Base-by-base conservation (phyloP, 2,329 filamentous ascomycete species). In the Pseudogymnoascus sp. region DNA sequence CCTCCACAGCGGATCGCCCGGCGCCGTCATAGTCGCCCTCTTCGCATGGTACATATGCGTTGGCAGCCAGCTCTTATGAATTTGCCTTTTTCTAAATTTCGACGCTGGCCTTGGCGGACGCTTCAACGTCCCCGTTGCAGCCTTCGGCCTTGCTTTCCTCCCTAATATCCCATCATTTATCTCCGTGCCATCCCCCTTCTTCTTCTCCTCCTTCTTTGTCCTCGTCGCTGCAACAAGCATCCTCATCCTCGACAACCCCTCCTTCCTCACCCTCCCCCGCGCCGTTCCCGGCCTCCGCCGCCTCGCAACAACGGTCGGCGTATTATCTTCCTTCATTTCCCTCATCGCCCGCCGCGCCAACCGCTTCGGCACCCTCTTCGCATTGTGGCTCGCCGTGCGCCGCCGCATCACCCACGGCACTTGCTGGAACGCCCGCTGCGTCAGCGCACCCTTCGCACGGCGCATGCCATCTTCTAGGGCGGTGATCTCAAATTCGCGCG, bases 21-120 rank as follows among this genome's bases (percentile, higher is more conserved):
- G 88, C 6, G 84, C 82, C 0, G 92, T 92, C 90, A 99, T 95
- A 65, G 84, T 89, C 21, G 94, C 91, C 65, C 94, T 82, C 75
- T 99, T 99, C 2, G 93, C 87, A 75, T 96, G 92, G 83, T 90
- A 99, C 67, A 95, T 77, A 74, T 99, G 94, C 5, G 94, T 97
- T 0, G 94, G 94, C 14, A 99, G 79, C 91, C 93, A 97, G 2
- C 90, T 92, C 78, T 97, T 97, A 74, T 90, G 82, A 53, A 88
- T 78, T 73, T 97, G 93, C 33, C 94, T 86, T 75, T 91, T 94
- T 68, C 88, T 86, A 73, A 91, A 97, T 70, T 88, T 92, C 66
- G 77, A 84, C 50, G 81, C 82, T 1, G 85, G 86, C 74, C 73
- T 79, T 4, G 78, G 78, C 4, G 85, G 82, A n/a, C 84, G 79